phyloP scores from a whole-genome alignment of 345 rosid genomes.

The Eucalyptus marginata region DNA sequence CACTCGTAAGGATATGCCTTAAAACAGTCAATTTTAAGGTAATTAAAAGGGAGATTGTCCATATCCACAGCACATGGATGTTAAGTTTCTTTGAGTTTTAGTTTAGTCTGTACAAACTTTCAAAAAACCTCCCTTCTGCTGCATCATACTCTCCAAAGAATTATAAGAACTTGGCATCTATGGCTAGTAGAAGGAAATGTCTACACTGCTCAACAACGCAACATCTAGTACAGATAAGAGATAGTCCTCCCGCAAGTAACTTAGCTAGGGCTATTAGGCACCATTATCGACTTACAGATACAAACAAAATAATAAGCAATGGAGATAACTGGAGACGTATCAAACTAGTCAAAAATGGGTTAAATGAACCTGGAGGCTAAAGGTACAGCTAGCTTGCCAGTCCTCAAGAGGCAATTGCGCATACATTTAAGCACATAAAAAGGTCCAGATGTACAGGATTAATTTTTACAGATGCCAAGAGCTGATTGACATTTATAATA shows the following conservation, averaged over 20 bases:
- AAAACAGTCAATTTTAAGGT: not conserved
- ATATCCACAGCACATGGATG: not conserved
- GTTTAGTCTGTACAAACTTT: not conserved
- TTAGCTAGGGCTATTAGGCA: not conserved
- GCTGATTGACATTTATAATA: conserved; percentile 61
- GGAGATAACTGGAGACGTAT: not conserved
- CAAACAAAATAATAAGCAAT: not conserved
- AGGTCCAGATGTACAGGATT: not conserved
- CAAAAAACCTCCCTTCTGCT: not conserved
- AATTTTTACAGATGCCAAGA: conserved; percentile 67
- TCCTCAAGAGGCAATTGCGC: not conserved
- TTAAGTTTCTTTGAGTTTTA: not conserved
- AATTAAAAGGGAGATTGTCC: not conserved
- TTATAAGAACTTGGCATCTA: not conserved
- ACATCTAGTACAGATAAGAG: not conserved
- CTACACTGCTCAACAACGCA: not conserved
- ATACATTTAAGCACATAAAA: not conserved
- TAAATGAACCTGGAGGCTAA: not conserved
- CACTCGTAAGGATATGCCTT: not conserved
- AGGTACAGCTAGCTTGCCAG: not conserved
- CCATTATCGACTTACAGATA: not conserved
- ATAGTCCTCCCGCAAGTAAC: not conserved
- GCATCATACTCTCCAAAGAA: not conserved
- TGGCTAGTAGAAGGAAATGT: not conserved
- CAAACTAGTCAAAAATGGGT: not conserved